phyloP scores from a whole-genome alignment of 768 basidiomycete genomes.

The Mycena olivaceomarginata region DNA sequence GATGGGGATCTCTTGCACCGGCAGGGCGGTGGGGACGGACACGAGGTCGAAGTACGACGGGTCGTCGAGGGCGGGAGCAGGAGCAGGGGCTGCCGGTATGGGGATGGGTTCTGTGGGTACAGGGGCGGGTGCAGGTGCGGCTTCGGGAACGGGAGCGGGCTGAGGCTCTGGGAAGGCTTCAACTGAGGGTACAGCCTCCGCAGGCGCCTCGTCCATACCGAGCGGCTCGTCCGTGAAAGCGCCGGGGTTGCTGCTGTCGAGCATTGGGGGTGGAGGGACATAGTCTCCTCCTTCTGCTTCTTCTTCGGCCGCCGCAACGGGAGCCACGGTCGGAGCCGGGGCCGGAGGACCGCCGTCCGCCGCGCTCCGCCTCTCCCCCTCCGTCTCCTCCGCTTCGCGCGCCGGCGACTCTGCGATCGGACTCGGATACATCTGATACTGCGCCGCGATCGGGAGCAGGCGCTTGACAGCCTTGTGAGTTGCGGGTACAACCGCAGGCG shows the following conservation, averaged over 20 bases:
- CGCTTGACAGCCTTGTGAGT: slow-evolving; percentile 48
- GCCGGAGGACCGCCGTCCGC: neutral
- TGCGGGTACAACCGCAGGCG: neutral
- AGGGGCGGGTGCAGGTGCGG: neutral
- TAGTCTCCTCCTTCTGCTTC: slow-evolving; percentile 45
- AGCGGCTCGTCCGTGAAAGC: slow-evolving; percentile 74
- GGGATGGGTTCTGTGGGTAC: slow-evolving; percentile 4
- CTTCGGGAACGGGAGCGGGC: slow-evolving; percentile 7
- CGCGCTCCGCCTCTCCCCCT: slow-evolving; percentile 50
- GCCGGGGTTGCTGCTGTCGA: slow-evolving; percentile 67
- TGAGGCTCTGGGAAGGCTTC: slow-evolving; percentile 6
- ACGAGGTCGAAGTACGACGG: slow-evolving; percentile 31
- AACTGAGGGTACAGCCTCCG: too few species aligned
- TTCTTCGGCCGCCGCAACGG: slow-evolving; percentile 34
- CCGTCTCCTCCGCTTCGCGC: slow-evolving; percentile 69
- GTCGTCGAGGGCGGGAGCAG: slow-evolving; percentile 29
- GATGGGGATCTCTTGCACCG: neutral
- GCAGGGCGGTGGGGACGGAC: neutral
- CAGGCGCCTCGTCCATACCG: slow-evolving; percentile 52
- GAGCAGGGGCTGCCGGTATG: neutral
- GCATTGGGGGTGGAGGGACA: slow-evolving; percentile 59
- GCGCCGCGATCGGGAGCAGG: slow-evolving; percentile 44
- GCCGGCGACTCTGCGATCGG: slow-evolving; percentile 84
- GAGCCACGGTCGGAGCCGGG: slow-evolving; percentile 17
- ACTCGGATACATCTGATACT: slow-evolving; percentile 64